Evolutionary conservation across 148 eudicot genomes (phyloP).

Genomic region (Rhododendron simsii): DNA sequence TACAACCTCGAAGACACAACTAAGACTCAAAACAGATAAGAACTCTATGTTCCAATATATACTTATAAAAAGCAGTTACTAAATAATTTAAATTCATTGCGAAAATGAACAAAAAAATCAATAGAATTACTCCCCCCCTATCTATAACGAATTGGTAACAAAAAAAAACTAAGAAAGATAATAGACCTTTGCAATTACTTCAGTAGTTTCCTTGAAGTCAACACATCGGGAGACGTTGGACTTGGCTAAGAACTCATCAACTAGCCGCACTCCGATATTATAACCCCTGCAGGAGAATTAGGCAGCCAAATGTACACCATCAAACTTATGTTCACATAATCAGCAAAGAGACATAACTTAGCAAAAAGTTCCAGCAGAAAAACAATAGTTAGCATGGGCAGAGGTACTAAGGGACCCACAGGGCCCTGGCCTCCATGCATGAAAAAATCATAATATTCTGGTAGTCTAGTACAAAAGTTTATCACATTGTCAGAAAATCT

Average conservation of each 20-base stretch:
- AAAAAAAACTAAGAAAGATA: background rate
- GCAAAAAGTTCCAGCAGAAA: background rate
- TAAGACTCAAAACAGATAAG: background rate
- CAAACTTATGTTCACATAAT: constrained; percentile 4
- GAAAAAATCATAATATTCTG: background rate
- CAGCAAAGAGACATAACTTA: background rate
- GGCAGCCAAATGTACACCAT: constrained; percentile 6
- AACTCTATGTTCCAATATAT: background rate
- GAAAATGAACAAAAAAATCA: background rate
- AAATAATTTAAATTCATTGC: background rate
- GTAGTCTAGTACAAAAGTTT: background rate
- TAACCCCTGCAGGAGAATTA: constrained; percentile 68
- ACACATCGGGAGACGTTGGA: constrained; percentile 93
- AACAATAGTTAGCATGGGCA: background rate
- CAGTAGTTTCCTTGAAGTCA: constrained; percentile 96
- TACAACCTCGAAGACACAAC: background rate
- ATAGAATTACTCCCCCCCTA: background rate
- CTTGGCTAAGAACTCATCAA: constrained; percentile 93
- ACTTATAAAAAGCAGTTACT: background rate
- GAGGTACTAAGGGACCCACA: no score
- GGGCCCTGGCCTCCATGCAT: background rate
- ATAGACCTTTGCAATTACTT: constrained; percentile 91
- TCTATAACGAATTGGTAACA: background rate
- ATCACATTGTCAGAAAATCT: no score
- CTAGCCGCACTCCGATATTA: constrained; percentile 83